phyloP scores from a whole-genome alignment of 2,329 filamentous ascomycete species.

The Trichophyton schoenleinii region DNA sequence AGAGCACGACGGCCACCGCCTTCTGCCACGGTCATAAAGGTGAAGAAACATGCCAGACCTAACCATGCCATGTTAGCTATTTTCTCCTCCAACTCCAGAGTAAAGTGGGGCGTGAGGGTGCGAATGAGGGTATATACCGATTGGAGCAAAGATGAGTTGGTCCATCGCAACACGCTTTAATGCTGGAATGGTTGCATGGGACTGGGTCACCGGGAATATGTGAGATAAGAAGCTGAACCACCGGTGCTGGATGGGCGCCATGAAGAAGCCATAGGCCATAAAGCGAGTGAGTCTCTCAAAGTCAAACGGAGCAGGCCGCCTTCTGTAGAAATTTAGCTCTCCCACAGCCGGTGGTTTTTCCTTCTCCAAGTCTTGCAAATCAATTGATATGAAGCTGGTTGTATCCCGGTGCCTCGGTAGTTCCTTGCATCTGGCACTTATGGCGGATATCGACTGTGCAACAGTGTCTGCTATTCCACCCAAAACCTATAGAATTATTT shows the following conservation, averaged over 20 bases:
- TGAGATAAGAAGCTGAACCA: slow-evolving; percentile 83
- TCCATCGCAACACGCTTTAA: slow-evolving; percentile 86
- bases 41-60: slow-evolving; percentile 80
- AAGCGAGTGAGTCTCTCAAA: slow-evolving; percentile 90
- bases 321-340: slow-evolving; percentile 53
- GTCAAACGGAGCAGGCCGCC: slow-evolving; percentile 72
- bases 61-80: neutral
- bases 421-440: slow-evolving; percentile 50
- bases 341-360: slow-evolving; percentile 56
- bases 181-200: slow-evolving; percentile 58
- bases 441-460: slow-evolving; percentile 79
- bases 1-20: slow-evolving; percentile 75
- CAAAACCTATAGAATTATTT: slow-evolving; percentile 45
- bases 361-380: slow-evolving; percentile 75
- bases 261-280: slow-evolving; percentile 93
- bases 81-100: neutral
- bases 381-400: slow-evolving; percentile 65
- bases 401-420: slow-evolving; percentile 42
- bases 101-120: neutral
- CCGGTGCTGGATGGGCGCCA: slow-evolving; percentile 88
- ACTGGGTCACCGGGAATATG: slow-evolving; percentile 74
- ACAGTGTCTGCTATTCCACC: slow-evolving; percentile 94
- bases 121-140: slow-evolving; percentile 44
- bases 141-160: slow-evolving; percentile 83
- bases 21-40: slow-evolving; percentile 90